Percentiles rank a stretch among this genome's conserved stretches.
These are phyloP conservation scores for Fusarium sp. DNA, from an alignment of 2,329 filamentous ascomycete species.

Conservation along the genomic window DNA sequence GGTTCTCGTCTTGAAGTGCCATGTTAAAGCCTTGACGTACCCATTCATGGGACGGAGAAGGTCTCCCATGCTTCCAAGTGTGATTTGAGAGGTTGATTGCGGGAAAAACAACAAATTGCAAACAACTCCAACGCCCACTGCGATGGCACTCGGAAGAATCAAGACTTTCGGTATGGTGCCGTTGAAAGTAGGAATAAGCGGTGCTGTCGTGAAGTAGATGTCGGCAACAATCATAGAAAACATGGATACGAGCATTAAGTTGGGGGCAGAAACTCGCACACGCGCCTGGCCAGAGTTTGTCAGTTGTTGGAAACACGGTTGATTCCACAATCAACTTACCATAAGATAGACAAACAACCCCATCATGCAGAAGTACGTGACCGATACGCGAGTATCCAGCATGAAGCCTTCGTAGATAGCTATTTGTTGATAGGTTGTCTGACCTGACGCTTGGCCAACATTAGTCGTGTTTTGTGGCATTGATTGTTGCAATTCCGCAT, in stretches of 20 bases:
- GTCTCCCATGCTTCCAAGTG: slow-evolving; percentile 3
- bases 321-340: not conserved
- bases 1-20: slow-evolving; percentile 8
- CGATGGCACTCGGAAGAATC: not conserved
- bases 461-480: slow-evolving; percentile 30
- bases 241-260: slow-evolving; percentile 1
- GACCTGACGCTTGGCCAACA: slow-evolving; percentile 10
- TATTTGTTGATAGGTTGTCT: slow-evolving; percentile 16
- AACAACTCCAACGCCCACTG: slow-evolving; percentile 1
- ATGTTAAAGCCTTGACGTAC: slow-evolving; percentile 2
- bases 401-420: slow-evolving; percentile 27
- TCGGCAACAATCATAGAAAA: slow-evolving; percentile 9
- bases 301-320: rapidly evolving
- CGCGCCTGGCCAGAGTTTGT: not conserved
- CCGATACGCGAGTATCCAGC: slow-evolving; percentile 21
- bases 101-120: slow-evolving; percentile 14
- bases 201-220: slow-evolving; percentile 2
- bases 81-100: slow-evolving; percentile 13
- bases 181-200: slow-evolving; percentile 1
- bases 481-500: slow-evolving; percentile 11
- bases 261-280: slow-evolving; percentile 9
- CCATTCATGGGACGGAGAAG: slow-evolving; percentile 7
- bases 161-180: slow-evolving; percentile 7
- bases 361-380: slow-evolving; percentile 36
- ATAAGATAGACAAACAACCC: slow-evolving; percentile 26